Evolutionary conservation across 306 rosid genomes (phyloP).

Genomic region (Rubus parviflorus): DNA sequence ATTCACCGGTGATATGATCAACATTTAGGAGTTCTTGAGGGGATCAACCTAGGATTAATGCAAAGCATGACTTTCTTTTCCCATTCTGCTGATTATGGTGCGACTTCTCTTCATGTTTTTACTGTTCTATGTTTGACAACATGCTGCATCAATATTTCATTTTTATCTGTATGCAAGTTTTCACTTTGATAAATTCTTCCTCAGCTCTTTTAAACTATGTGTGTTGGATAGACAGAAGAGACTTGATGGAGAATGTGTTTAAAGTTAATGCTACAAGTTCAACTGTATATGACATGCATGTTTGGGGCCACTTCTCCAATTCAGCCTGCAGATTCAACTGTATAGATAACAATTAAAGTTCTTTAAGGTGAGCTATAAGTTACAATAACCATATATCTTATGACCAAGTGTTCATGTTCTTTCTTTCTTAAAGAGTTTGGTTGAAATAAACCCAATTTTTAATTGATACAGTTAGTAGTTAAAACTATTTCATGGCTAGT

Average conservation of each 20-base stretch:
- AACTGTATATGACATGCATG: conserved; percentile 29
- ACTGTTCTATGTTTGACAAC: background rate
- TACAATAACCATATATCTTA: background rate
- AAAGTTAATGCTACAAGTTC: conserved; percentile 14
- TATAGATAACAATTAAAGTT: background rate
- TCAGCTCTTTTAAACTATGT: background rate
- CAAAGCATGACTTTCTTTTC: background rate
- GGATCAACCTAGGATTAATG: background rate
- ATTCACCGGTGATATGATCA: background rate
- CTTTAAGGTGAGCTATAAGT: background rate
- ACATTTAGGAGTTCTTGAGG: background rate
- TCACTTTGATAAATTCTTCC: background rate
- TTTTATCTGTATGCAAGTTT: background rate
- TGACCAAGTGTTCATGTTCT: conserved; percentile 9
- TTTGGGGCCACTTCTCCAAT: conserved; percentile 7
- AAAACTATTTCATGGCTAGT: conserved; percentile 12
- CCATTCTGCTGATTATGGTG: background rate
- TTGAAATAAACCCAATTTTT: background rate
- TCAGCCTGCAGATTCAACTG: conserved; percentile 12
- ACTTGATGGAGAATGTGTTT: conserved; percentile 26
- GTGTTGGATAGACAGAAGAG: background rate
- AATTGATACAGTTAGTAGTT: conserved; percentile 1
- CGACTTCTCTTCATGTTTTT: background rate
- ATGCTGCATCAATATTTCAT: background rate
- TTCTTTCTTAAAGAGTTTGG: background rate